phyloP scores from a whole-genome alignment of 345 rosid genomes.

The Litchi chinensis region DNA sequence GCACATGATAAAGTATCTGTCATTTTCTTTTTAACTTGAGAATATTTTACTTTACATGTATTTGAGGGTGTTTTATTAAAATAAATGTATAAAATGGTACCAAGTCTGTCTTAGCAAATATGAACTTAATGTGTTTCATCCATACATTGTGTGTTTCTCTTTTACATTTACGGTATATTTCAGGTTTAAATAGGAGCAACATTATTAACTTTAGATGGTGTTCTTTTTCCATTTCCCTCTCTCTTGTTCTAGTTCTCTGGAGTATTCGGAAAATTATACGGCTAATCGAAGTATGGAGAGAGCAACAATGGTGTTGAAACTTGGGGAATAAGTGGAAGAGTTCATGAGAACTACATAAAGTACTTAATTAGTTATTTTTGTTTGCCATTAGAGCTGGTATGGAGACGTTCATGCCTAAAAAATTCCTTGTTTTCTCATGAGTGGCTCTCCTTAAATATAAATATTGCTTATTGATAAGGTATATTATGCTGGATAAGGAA shows the following conservation, averaged over 20 bases:
- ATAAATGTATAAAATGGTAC: neutral
- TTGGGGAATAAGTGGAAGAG: slow-evolving; percentile 60
- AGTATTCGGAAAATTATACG: slow-evolving; percentile 92
- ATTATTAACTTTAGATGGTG: neutral
- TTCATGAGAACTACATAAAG: slow-evolving; percentile 89
- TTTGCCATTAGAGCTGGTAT: neutral
- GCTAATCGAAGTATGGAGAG: slow-evolving; percentile 71
- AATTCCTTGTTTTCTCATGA: neutral
- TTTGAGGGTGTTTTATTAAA: neutral
- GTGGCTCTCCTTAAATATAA: neutral
- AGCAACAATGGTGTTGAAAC: slow-evolving; percentile 61
- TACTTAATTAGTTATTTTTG: slow-evolving; percentile 25
- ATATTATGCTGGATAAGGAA: neutral
- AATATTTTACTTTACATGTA: neutral
- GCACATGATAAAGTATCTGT: neutral
- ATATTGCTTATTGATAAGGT: neutral
- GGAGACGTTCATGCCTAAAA: neutral
- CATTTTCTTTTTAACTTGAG: neutral
- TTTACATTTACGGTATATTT: neutral
- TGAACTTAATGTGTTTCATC: neutral
- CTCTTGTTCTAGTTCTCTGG: slow-evolving; percentile 65
- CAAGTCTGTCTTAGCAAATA: neutral
- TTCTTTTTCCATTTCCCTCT: neutral
- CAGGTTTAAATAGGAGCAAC: neutral
- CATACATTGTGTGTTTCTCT: neutral